A percentile compares a stretch with the other conserved stretches of the same genome.
These are phyloP conservation scores for Mycena sp. DNA, from an alignment of 1,284 basidiomycete genomes.

Conservation along the genomic window DNA sequence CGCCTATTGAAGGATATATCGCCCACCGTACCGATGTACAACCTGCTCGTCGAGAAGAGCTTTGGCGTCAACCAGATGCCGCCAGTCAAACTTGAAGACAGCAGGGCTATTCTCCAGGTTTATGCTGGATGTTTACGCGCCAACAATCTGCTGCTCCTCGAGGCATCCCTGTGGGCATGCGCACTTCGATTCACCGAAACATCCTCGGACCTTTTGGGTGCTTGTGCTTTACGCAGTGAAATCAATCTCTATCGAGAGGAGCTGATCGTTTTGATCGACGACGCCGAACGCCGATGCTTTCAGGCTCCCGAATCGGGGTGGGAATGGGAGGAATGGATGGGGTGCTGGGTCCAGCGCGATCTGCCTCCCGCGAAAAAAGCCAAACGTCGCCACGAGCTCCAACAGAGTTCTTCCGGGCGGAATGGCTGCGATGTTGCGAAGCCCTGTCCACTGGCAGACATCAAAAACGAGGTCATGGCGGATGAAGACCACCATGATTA, in stretches of 20 bases:
- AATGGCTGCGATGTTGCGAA: background rate
- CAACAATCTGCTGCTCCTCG: slow-evolving; percentile 51
- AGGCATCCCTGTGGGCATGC: slow-evolving; percentile 65
- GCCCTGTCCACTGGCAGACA: background rate
- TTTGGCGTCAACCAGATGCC: slow-evolving; percentile 22
- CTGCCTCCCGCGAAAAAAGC: slow-evolving; percentile 43
- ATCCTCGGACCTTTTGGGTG: slow-evolving; percentile 35
- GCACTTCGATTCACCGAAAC: slow-evolving; percentile 60
- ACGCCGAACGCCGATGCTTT: slow-evolving; percentile 60
- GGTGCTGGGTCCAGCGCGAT: slow-evolving; percentile 41
- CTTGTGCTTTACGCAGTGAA: slow-evolving; percentile 39
- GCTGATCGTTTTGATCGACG: slow-evolving; percentile 60
- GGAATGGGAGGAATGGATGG: slow-evolving; percentile 44
- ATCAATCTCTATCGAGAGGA: slow-evolving; percentile 47
- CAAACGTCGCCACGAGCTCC: slow-evolving; percentile 35
- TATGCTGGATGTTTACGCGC: slow-evolving; percentile 51
- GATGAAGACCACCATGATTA: background rate
- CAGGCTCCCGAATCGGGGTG: slow-evolving; percentile 33
- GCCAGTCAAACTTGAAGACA: slow-evolving; percentile 38
- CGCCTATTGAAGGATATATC: slow-evolving; percentile 35
- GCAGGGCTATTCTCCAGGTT: slow-evolving; percentile 40
- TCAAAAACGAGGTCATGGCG: background rate
- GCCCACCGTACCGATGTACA: slow-evolving; percentile 49
- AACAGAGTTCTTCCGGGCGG: background rate
- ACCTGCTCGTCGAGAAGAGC: slow-evolving; percentile 31